Evolutionary conservation across 345 rosid species (phyloP), one percentile per base, ranked within the genome.

Genomic region (Eucalyptus sideroxylon): DNA sequence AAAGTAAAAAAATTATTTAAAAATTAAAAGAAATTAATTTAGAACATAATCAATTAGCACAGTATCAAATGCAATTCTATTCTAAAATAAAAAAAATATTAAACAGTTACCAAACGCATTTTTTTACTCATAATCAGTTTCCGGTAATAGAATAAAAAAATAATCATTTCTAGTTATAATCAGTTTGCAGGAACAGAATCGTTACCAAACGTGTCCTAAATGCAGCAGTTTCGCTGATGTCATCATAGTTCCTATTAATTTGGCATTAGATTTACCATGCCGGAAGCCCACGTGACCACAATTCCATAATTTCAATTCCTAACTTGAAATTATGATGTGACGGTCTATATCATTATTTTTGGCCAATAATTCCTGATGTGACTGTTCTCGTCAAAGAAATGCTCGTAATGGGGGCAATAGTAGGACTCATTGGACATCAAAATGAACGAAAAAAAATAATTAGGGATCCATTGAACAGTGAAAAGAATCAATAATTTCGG

Each of bases 161-260:
- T 44, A 44, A 44, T 44, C 10, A 44, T 44, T 44, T 44, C 3
- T 44, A 44, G 1, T 44, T 0, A 44, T 0, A 44, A 44, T 44
- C 1, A 44, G 3, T 44, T 44, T 2, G 0, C 2, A 2, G 0
- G 9, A 44, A 44, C 3, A 44, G 9, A 44, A 44, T 44, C 3
- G 0, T 8, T 44, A 44, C 0, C 10, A 44, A 44, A 44, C 10
- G 47, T 2, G 45, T 1, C 1, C 1, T 67, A 34, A 8, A n/a
- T 16, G 3, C 8, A 67, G 6, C 17, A 5, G 6, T 24, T 23
- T 56, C 62, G 30, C 10, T 19, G 59, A 21, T 53, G 11, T 53
- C 27, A 56, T 56, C 27, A 24, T 2, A 5, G 24, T 56, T 30
- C 9, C 6, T 4, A 16, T 67, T n/a, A 1, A 65, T n/a, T 65